phyloP scores from a whole-genome alignment of 1,139 yeast genomes.

The Pneumocystis canis region DNA sequence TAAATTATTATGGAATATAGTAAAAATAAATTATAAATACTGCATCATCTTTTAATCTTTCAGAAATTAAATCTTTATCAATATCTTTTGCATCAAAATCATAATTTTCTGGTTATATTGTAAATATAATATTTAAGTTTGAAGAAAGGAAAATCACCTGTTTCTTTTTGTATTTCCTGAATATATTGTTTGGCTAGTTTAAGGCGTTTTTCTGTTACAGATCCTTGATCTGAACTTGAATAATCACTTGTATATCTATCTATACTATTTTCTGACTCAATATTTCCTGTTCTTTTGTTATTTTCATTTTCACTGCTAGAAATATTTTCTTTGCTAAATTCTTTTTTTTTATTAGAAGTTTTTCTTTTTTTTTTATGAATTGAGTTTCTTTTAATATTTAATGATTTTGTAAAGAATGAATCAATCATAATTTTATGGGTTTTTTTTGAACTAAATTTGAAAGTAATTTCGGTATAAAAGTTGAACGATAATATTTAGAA shows the following conservation, averaged over 20 bases:
- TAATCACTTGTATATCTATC: background rate
- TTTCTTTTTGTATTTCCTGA: constrained; percentile 54
- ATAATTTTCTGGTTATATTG: constrained; percentile 28
- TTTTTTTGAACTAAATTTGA: background rate
- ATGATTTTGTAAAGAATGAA: constrained; percentile 16
- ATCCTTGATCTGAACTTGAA: constrained; percentile 43
- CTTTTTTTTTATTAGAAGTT: constrained; percentile 4
- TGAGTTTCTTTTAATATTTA: constrained; percentile 11
- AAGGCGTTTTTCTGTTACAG: constrained; percentile 86
- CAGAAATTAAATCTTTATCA: constrained; percentile 70
- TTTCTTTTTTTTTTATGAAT: background rate
- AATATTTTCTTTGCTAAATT: constrained; percentile 6
- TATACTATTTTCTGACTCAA: constrained; percentile 15
- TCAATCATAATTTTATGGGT: constrained; percentile 13
- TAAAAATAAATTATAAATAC: constrained; percentile 42
- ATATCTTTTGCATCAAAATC: constrained; percentile 86
- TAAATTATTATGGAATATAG: constrained; percentile 66
- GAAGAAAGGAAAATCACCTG: constrained; percentile 26
- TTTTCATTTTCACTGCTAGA: constrained; percentile 12
- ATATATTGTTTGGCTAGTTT: constrained; percentile 85
- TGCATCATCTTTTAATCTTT: constrained; percentile 72
- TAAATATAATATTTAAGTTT: background rate
- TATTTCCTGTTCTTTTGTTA: constrained; percentile 20
- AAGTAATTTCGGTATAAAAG: background rate
- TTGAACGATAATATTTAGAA: background rate